Base-by-base conservation (phyloP, 202 grass and related monocot genomes). In the Dendrocalamus latiflorus region DNA sequence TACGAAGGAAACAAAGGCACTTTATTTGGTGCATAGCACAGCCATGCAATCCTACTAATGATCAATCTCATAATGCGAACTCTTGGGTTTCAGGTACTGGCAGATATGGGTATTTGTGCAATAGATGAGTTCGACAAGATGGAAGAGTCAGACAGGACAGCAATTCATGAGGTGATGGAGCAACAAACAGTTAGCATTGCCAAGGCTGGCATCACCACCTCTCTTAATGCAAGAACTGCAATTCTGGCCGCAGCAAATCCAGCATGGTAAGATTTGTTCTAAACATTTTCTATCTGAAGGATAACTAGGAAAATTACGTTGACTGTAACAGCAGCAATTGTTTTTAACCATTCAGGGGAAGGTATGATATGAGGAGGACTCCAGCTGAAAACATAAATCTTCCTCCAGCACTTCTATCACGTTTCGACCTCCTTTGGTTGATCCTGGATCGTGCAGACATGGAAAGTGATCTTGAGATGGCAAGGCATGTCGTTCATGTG, bases 81-180 rank as follows among this genome's bases (percentile, higher is more conserved):
- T 55, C 15, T 75, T 56, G 59, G 28, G 77, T 93, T 89, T 80
- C 88, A 99, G 96, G 96, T 99, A 68, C 80, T 99, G 61, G 89
- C 97, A 43, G 97, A 99, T 81, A 97, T 99, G 97, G 97, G 93
- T 53, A 99, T 99, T 68, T 99, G 97, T 34, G 97, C 97, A 26
- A 99, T 99, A 65, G 97, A 99, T 72, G 97, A 99, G 53, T 99
- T 99, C 77, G 97, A 99, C 79, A 99, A 99, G 86, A 99, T 99
- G 97, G 97, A 99, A 78, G 97, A 99, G 82, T 99, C 97, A 74
- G 91, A 99, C 63, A 90, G 93, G 91, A 99, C 97, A 63, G 91
- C 97, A 3, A 99, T 99, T 88, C 97, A 99, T 60, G 97, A 99
- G 86, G 97, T 99, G 44, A 99, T 97, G 97, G 97, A 99, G 61